These are phyloP conservation scores for Nemania sp. DNA, from an alignment of 2,329 filamentous ascomycete species.

Conservation along the genomic window DNA sequence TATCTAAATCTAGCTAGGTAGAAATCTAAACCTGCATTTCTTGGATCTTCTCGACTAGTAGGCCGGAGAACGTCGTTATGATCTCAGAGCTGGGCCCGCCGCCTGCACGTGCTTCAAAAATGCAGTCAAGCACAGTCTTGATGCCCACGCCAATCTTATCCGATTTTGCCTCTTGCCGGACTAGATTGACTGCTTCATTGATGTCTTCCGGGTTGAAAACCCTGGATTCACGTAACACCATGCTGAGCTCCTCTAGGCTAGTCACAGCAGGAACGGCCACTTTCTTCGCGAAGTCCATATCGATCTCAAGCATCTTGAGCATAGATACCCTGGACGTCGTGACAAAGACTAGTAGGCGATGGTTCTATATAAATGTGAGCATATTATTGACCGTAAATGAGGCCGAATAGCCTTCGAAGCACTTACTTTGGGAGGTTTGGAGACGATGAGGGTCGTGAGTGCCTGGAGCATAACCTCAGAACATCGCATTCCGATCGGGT, in stretches of 20 bases:
- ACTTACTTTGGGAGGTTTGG: slow-evolving; percentile 38
- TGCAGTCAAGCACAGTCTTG: slow-evolving; percentile 39
- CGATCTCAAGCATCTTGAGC: slow-evolving; percentile 40
- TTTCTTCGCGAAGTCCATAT: slow-evolving; percentile 40
- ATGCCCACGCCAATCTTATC: slow-evolving; percentile 37
- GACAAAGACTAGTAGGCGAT: slow-evolving; percentile 38
- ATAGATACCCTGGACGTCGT: slow-evolving; percentile 37
- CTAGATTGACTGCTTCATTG: slow-evolving; percentile 29
- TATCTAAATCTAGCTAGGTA: slow-evolving; percentile 29
- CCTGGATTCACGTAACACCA: slow-evolving; percentile 31
- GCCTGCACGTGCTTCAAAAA: slow-evolving; percentile 38
- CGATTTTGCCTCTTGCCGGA: slow-evolving; percentile 25
- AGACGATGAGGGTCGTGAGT: slow-evolving; percentile 40
- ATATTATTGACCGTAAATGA: background rate
- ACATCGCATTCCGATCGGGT: slow-evolving; percentile 40
- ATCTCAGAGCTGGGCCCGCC: slow-evolving; percentile 31
- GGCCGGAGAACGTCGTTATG: slow-evolving; percentile 32
- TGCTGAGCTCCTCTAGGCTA: slow-evolving; percentile 28
- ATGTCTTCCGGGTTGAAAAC: slow-evolving; percentile 38
- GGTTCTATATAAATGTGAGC: slow-evolving; percentile 35
- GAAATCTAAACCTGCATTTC: slow-evolving; percentile 34
- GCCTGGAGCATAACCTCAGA: slow-evolving; percentile 39
- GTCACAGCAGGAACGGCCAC: slow-evolving; percentile 37
- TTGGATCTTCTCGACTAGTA: slow-evolving; percentile 37
- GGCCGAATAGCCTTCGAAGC: background rate